Conservation (phyloP, 805 yeast species). For the Saccharomyces jurei region DNA sequence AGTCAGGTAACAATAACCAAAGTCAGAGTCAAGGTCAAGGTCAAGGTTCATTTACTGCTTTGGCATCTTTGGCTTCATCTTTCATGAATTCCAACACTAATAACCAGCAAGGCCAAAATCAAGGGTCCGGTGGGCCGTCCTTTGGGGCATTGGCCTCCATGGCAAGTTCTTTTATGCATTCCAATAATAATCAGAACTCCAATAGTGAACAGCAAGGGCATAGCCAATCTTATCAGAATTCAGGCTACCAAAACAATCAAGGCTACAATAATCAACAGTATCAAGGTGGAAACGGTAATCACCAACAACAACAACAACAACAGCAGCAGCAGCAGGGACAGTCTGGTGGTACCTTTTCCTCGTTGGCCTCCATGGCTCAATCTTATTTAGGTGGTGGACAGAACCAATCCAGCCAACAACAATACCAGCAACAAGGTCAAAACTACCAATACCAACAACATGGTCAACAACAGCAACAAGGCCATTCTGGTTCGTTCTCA, state of each 20-base stretch:
- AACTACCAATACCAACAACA: conserved; percentile 2
- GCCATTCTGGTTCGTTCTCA: neutral
- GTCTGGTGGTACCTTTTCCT: conserved; percentile 6
- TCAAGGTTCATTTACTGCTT: neutral
- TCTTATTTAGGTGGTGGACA: conserved; percentile 7
- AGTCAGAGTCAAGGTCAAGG: conserved; percentile 1
- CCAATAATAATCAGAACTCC: neutral
- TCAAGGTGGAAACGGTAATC: conserved; percentile 3
- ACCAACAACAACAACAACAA: conserved; percentile 2
- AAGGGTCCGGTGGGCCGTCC: conserved; percentile 8
- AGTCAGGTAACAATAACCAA: conserved; percentile 6
- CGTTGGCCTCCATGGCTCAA: conserved; percentile 11
- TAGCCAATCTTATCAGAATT: neutral
- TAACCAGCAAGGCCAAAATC: conserved; percentile 4
- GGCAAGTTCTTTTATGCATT: conserved; percentile 13
- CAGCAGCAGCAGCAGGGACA: conserved; percentile 5
- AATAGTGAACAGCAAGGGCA: neutral
- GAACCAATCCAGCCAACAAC: conserved; percentile 1
- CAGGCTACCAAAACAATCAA: neutral
- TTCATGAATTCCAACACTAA: conserved; percentile 1
- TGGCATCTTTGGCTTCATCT: conserved; percentile 4
- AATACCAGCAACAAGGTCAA: conserved; percentile 2
- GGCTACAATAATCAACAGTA: conserved; percentile 1
- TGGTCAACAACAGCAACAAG: neutral
- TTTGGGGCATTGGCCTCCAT: conserved; percentile 16